Percentiles rank a stretch among this genome's conserved stretches.
These are phyloP conservation scores for Abortiporus biennis DNA, from an alignment of 1,284 basidiomycete species.

Conservation along the genomic window DNA sequence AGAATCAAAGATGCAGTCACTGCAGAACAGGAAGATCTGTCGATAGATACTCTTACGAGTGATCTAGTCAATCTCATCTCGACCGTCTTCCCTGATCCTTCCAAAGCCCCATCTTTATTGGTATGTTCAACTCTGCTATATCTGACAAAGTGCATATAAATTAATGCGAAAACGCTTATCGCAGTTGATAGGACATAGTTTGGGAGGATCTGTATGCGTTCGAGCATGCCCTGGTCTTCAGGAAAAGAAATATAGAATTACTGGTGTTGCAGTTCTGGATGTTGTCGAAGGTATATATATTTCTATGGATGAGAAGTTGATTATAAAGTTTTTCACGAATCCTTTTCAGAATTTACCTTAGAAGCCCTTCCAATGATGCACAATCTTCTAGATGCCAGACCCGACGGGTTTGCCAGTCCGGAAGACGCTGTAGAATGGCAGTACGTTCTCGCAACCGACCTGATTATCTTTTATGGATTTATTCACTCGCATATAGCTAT, in stretches of 20 bases:
- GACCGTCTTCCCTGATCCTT: slow-evolving; percentile 63
- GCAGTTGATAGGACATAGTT: slow-evolving; percentile 84
- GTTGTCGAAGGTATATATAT: slow-evolving; percentile 81
- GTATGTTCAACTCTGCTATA: slow-evolving; percentile 34
- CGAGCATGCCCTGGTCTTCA: slow-evolving; percentile 64
- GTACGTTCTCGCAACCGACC: too few relatives aligned
- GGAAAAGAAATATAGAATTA: slow-evolving; percentile 61
- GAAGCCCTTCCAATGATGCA: slow-evolving; percentile 92
- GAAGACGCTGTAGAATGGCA: slow-evolving; percentile 95
- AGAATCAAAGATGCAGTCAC: slow-evolving; percentile 22
- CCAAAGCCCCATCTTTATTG: slow-evolving; percentile 63
- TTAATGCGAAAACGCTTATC: slow-evolving; percentile 5
- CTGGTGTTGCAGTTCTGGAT: slow-evolving; percentile 87
- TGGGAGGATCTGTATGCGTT: slow-evolving; percentile 88
- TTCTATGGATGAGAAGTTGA: too few relatives aligned
- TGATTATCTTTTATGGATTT: slow-evolving; percentile 28
- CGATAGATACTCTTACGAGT: slow-evolving; percentile 59
- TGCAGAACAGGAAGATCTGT: slow-evolving; percentile 58
- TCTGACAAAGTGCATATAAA: not conserved
- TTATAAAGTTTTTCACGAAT: too few relatives aligned
- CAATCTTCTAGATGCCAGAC: slow-evolving; percentile 78
- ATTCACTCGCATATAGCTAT: slow-evolving; percentile 40
- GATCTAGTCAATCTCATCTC: slow-evolving; percentile 70
- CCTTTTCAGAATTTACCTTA: slow-evolving; percentile 77
- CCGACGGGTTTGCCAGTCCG: slow-evolving; percentile 76